phyloP scores from a whole-genome alignment of 1,284 basidiomycete genomes.

The Binderoboletus segoi region DNA sequence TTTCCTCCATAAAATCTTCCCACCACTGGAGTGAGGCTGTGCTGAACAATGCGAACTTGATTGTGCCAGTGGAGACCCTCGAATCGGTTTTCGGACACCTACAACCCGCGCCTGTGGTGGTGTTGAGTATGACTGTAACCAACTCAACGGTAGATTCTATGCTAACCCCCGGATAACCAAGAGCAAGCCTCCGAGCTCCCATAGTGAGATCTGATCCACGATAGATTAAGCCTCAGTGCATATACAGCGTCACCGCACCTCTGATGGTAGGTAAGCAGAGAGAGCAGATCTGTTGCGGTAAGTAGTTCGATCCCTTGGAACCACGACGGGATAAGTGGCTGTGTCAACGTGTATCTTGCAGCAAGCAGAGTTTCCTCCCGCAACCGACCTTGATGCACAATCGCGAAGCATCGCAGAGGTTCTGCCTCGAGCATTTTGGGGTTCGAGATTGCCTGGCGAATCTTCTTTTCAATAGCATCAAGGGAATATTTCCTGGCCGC shows the following conservation, averaged over 20 bases:
- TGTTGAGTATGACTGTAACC: background rate
- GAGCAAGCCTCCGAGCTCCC: background rate
- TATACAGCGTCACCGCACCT: conserved; percentile 17
- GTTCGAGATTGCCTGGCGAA: conserved; percentile 10
- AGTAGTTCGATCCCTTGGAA: conserved; percentile 24
- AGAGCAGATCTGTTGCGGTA: conserved; percentile 20
- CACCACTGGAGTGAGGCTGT: conserved; percentile 12
- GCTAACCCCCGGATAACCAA: background rate
- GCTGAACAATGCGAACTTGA: background rate
- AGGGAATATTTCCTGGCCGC: conserved; percentile 27
- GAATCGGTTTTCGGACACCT: too few relatives aligned
- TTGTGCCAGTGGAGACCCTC: background rate
- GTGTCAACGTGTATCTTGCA: conserved; percentile 17
- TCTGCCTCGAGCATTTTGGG: conserved; percentile 20
- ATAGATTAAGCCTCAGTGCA: background rate
- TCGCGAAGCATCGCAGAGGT: conserved; percentile 21
- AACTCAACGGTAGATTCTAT: background rate
- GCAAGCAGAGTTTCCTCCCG: conserved; percentile 15
- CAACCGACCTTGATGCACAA: conserved; percentile 9
- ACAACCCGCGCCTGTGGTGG: background rate
- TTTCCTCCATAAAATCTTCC: conserved; percentile 13
- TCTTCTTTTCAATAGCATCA: conserved; percentile 17
- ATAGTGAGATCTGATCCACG: background rate
- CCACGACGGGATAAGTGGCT: conserved; percentile 14
- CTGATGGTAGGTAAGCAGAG: conserved; percentile 24